phyloP scores from a whole-genome alignment of 2,329 filamentous ascomycete species.

The Sporothrix luriei region DNA sequence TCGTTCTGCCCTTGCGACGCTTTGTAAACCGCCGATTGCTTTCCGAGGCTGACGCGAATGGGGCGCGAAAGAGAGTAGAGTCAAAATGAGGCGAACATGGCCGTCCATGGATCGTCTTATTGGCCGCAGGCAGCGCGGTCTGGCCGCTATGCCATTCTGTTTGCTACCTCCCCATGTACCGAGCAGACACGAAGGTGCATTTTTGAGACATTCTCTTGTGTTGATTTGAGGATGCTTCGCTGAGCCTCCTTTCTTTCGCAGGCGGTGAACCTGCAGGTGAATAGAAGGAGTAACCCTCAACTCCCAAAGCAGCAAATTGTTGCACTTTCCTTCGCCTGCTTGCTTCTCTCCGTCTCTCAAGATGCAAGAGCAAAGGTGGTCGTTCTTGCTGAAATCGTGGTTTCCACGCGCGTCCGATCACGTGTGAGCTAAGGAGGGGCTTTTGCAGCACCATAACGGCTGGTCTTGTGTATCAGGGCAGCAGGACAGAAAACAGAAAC shows the following conservation, averaged over 20 bases:
- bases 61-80: background rate
- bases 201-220: background rate
- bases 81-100: background rate
- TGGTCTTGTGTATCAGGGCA: conserved; percentile 19
- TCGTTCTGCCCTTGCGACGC: background rate
- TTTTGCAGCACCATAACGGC: background rate
- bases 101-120: background rate
- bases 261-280: background rate
- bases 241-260: background rate
- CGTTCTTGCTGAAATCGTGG: conserved; percentile 1
- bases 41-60: background rate
- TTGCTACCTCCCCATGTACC: background rate
- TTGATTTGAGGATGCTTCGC: background rate
- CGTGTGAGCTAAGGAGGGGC: conserved; percentile 10
- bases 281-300: background rate
- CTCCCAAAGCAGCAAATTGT: background rate
- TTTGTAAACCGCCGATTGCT: background rate
- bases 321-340: background rate
- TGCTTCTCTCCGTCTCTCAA: background rate
- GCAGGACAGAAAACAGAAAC: conserved; percentile 13
- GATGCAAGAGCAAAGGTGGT: background rate
- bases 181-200: background rate
- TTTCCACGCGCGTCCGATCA: background rate
- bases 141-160: background rate
- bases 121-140: background rate